These are phyloP conservation scores for Papiliotrema nemorosa DNA, from an alignment of 1,284 basidiomycete species.

Conservation along the genomic window DNA sequence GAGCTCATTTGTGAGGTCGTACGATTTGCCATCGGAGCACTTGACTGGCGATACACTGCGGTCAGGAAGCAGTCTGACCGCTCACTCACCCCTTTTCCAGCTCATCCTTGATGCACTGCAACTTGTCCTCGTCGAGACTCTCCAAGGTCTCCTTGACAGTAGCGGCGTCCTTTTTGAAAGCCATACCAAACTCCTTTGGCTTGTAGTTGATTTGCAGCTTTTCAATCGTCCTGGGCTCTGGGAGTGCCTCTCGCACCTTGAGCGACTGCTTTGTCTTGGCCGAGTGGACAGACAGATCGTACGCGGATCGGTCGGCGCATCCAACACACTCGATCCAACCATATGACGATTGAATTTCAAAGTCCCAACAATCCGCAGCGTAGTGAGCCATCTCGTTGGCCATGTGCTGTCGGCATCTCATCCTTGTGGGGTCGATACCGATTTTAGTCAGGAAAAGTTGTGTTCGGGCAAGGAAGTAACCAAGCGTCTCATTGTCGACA, in stretches of 20 bases:
- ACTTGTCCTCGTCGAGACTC: constrained; percentile 64
- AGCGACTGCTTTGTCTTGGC: constrained; percentile 61
- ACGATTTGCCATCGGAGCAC: constrained; percentile 63
- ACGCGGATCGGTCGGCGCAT: constrained; percentile 97
- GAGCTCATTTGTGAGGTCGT: constrained; percentile 70
- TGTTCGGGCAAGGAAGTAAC: constrained; percentile 94
- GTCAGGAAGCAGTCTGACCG: neutral
- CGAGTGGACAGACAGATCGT: constrained; percentile 69
- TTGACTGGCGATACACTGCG: constrained; percentile 42
- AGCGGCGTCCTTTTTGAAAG: constrained; percentile 80
- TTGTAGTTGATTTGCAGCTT: constrained; percentile 74
- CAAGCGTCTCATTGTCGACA: constrained; percentile 95
- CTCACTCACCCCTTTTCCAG: constrained; percentile 56
- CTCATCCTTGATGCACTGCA: constrained; percentile 68
- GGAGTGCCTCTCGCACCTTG: constrained; percentile 77
- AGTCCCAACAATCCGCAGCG: constrained; percentile 98
- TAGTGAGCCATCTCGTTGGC: constrained; percentile 98
- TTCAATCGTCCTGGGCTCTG: constrained; percentile 72
- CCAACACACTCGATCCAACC: constrained; percentile 99
- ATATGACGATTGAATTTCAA: constrained; percentile 89
- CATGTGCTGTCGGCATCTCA: constrained; percentile 98
- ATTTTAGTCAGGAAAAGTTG: constrained; percentile 88
- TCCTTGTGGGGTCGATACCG: constrained; percentile 78
- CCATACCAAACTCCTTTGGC: constrained; percentile 85
- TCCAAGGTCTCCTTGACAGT: constrained; percentile 67